Percentiles rank a stretch among this genome's conserved stretches.
These are phyloP conservation scores for Neobulgaria alba DNA, from an alignment of 2,329 filamentous ascomycete genomes.

Conservation along the genomic window DNA sequence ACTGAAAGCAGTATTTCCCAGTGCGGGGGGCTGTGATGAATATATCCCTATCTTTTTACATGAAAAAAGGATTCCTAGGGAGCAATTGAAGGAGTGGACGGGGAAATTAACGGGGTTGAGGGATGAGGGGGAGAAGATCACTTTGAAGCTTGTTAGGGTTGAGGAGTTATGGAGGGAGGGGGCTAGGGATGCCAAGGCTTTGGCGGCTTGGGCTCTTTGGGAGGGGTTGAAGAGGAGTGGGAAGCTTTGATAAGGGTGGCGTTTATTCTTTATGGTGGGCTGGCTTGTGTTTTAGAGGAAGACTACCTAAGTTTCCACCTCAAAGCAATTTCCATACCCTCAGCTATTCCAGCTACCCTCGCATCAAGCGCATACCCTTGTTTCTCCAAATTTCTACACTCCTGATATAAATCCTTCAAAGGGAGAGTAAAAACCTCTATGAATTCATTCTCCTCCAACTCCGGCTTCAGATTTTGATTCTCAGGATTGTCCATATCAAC, in stretches of 20 bases:
- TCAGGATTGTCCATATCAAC: conserved; percentile 37
- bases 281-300: no score
- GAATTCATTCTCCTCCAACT: conserved; percentile 43
- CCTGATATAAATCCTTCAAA: conserved; percentile 35
- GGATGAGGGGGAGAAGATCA: conserved; percentile 39
- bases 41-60: conserved; percentile 49
- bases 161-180: conserved; percentile 49
- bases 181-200: conserved; percentile 49
- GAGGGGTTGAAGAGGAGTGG: conserved; percentile 39
- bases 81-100: conserved; percentile 44
- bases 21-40: conserved; percentile 52
- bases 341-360: conserved; percentile 31
- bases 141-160: conserved; percentile 48
- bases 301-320: conserved; percentile 28
- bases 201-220: conserved; percentile 50
- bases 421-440: conserved; percentile 43
- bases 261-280: no score
- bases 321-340: conserved; percentile 32
- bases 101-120: conserved; percentile 50
- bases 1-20: conserved; percentile 48
- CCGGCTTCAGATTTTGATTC: conserved; percentile 38
- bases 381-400: conserved; percentile 37
- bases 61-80: conserved; percentile 42
- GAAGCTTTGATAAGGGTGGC: conserved; percentile 1
- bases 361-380: conserved; percentile 34